Conservation (phyloP, 2,329 filamentous ascomycete genomes). For the Hypoxylon sp. region DNA sequence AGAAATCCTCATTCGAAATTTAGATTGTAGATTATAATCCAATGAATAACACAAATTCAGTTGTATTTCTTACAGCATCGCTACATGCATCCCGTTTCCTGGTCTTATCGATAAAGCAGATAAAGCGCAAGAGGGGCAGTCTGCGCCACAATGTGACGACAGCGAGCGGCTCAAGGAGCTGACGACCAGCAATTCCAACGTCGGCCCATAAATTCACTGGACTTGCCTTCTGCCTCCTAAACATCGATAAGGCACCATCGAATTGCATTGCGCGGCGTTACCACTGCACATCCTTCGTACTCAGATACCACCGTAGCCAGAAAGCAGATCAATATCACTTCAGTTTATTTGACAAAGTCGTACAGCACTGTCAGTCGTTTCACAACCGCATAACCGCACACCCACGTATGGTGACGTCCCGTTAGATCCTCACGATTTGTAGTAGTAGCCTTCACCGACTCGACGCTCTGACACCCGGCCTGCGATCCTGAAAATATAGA, state of each 20-base stretch:
- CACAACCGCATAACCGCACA: conserved; percentile 7
- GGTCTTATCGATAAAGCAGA: conserved; percentile 8
- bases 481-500: conserved; percentile 3
- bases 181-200: conserved; percentile 25
- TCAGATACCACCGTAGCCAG: conserved; percentile 15
- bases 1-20: not conserved
- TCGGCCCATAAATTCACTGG: conserved; percentile 21
- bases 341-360: conserved; percentile 4
- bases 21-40: not conserved
- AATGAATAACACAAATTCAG: not conserved
- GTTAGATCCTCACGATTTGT: conserved; percentile 8
- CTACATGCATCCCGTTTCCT: not conserved
- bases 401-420: conserved; percentile 35
- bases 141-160: conserved; percentile 44
- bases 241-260: conserved; percentile 33
- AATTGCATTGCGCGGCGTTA: conserved; percentile 25
- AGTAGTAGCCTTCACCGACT: conserved; percentile 13
- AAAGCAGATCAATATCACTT: conserved; percentile 23
- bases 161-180: conserved; percentile 31
- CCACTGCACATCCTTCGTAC: conserved; percentile 6
- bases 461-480: conserved; percentile 4
- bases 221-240: conserved; percentile 20
- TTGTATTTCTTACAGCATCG: too few relatives aligned
- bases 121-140: conserved; percentile 17
- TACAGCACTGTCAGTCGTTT: conserved; percentile 24